Evolutionary conservation across 805 yeast genomes (phyloP).

Genomic region (Lachancea thermotolerans): DNA sequence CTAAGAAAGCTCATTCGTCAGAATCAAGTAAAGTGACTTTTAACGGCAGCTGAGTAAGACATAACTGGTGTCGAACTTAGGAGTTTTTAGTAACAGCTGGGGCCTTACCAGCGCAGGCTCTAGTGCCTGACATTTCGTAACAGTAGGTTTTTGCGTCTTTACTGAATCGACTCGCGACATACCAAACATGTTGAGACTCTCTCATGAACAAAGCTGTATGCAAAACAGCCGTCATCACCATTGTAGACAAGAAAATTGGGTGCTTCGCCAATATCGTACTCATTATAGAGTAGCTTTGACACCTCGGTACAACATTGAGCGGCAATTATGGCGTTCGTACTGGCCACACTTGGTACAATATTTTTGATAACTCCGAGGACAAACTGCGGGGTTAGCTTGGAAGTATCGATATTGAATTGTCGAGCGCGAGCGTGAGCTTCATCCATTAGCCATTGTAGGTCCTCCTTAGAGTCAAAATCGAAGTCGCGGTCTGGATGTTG

Average conservation of each 20-base stretch:
- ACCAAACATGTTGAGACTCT: constrained; percentile 62
- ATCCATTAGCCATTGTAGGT: constrained; percentile 56
- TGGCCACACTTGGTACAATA: constrained; percentile 90
- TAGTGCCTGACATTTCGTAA: no score
- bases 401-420: constrained; percentile 51
- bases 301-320: constrained; percentile 85
- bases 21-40: background rate
- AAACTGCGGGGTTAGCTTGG: constrained; percentile 61
- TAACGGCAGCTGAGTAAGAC: background rate
- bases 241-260: constrained; percentile 82
- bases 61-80: background rate
- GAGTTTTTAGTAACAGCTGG: background rate
- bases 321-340: constrained; percentile 89
- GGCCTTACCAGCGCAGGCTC: background rate
- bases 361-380: constrained; percentile 85
- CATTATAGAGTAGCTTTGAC: constrained; percentile 66
- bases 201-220: constrained; percentile 62
- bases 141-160: background rate
- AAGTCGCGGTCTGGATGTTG: constrained; percentile 40
- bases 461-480: constrained; percentile 63
- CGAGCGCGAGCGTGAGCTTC: constrained; percentile 53
- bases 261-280: constrained; percentile 47
- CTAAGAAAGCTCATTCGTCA: background rate
- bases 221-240: constrained; percentile 73
- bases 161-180: constrained; percentile 46